Conservation (phyloP, 805 yeast genomes). For the Clavispora asparagi region DNA sequence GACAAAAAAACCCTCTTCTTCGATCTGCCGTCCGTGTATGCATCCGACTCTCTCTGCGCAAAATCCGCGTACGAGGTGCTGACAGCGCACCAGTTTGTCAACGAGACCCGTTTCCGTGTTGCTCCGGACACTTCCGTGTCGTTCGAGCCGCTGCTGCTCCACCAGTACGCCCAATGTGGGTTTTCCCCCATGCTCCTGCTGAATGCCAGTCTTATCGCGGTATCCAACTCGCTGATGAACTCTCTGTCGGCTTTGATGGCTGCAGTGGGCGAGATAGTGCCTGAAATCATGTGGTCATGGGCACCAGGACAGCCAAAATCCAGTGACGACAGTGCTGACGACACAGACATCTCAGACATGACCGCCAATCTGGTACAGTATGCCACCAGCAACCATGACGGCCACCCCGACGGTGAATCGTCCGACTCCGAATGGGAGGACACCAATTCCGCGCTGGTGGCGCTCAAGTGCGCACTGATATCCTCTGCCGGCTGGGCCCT, state of each 20-base stretch:
- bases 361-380: too few species aligned
- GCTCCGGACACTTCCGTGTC: constrained; percentile 30
- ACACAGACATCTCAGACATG: background rate
- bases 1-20: constrained; percentile 20
- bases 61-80: background rate
- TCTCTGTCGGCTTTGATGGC: background rate
- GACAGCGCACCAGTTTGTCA: constrained; percentile 2
- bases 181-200: constrained; percentile 52
- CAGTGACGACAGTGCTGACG: constrained; percentile 2
- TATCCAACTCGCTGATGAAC: background rate
- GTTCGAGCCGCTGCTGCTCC: constrained; percentile 36
- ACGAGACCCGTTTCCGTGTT: constrained; percentile 21
- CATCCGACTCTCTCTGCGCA: background rate
- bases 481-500: constrained; percentile 54
- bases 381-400: too few species aligned
- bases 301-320: constrained; percentile 46
- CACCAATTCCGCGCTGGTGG: constrained; percentile 12
- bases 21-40: background rate
- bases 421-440: constrained; percentile 8
- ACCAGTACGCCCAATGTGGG: constrained; percentile 49
- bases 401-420: constrained; percentile 1
- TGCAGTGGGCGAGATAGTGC: constrained; percentile 5
- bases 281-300: constrained; percentile 71
- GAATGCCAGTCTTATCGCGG: background rate
- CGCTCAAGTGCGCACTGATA: constrained; percentile 39